These are phyloP conservation scores for Alternaria rosae DNA, from an alignment of 2,329 filamentous ascomycete species.

Conservation along the genomic window DNA sequence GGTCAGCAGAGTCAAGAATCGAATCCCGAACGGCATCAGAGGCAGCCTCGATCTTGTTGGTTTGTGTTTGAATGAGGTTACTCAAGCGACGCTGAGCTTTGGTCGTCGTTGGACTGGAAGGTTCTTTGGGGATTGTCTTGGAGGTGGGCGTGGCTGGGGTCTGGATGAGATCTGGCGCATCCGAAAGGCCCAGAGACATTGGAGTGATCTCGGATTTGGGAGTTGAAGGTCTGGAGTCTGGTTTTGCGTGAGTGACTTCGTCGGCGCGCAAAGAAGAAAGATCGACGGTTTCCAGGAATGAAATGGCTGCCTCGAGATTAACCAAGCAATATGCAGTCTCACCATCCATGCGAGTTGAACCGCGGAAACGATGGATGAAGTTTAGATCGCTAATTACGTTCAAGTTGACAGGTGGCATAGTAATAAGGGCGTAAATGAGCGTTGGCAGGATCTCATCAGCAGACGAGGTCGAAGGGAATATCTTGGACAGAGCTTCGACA, in stretches of 20 bases:
- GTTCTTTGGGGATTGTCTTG: slow-evolving; percentile 28
- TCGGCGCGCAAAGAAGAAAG: slow-evolving; percentile 85
- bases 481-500: slow-evolving; percentile 78
- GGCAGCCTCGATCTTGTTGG: slow-evolving; percentile 80
- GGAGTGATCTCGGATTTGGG: slow-evolving; percentile 49
- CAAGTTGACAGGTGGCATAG: slow-evolving; percentile 82
- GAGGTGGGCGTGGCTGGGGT: slow-evolving; percentile 46
- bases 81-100: slow-evolving; percentile 79
- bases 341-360: slow-evolving; percentile 84
- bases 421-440: slow-evolving; percentile 94
- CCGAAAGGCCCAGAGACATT: slow-evolving; percentile 50
- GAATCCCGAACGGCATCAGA: slow-evolving; percentile 77
- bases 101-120: slow-evolving; percentile 49
- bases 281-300: slow-evolving; percentile 94
- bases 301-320: slow-evolving; percentile 92
- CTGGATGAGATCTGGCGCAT: slow-evolving; percentile 50
- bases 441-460: slow-evolving; percentile 97
- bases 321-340: slow-evolving; percentile 96
- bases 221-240: slow-evolving; percentile 57
- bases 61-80: slow-evolving; percentile 84
- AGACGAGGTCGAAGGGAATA: slow-evolving; percentile 78
- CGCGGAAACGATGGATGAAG: slow-evolving; percentile 92
- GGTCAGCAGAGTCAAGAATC: slow-evolving; percentile 82
- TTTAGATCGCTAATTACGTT: slow-evolving; percentile 93
- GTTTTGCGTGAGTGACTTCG: slow-evolving; percentile 69